Evolutionary conservation across 1,139 yeast species (phyloP).

Genomic region (Pichia sp.): DNA sequence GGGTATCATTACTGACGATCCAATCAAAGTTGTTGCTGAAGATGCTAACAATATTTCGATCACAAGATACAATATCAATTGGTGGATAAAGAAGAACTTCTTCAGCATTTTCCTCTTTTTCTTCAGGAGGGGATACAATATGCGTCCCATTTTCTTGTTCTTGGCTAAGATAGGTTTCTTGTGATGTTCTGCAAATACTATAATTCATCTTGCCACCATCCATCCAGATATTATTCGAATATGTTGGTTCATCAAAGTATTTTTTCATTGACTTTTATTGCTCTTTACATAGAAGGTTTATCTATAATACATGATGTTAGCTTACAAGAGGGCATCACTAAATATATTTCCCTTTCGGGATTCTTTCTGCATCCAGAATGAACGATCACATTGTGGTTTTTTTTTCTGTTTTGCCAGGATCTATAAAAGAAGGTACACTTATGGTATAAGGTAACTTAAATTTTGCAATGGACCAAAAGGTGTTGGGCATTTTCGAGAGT

Average conservation of each 20-base stretch:
- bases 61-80: conserved; percentile 8
- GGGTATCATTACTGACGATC: conserved; percentile 27
- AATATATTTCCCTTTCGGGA: too few relatives aligned
- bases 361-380: too few relatives aligned
- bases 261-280: too few relatives aligned
- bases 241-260: not conserved
- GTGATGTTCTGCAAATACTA: conserved; percentile 2
- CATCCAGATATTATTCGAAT: not conserved
- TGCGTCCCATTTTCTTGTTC: conserved; percentile 13
- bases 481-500: too few relatives aligned
- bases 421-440: too few relatives aligned
- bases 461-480: too few relatives aligned
- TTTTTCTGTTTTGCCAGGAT: too few relatives aligned
- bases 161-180: conserved; percentile 20
- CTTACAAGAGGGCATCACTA: too few relatives aligned
- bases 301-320: too few relatives aligned
- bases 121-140: conserved; percentile 19
- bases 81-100: conserved; percentile 13
- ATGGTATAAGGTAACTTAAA: too few relatives aligned
- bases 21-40: conserved; percentile 13
- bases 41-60: not conserved
- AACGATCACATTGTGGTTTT: too few relatives aligned
- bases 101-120: conserved; percentile 17
- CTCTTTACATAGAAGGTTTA: not conserved
- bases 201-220: not conserved